Evolutionary conservation across 2,329 filamentous ascomycete species (phyloP).

Genomic region (Colletotrichum camelliae): DNA sequence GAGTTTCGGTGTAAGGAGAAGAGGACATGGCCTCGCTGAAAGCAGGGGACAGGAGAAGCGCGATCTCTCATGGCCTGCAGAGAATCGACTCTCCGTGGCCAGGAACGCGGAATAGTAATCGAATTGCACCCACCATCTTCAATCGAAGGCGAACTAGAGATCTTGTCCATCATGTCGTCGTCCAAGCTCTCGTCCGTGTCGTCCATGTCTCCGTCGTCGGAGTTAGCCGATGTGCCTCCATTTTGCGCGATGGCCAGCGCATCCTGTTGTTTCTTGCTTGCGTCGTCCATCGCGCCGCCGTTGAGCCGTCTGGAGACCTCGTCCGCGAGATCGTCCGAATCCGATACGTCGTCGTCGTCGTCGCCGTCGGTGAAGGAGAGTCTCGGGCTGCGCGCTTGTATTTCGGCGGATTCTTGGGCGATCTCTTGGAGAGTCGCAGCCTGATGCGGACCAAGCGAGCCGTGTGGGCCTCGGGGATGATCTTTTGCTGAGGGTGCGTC

Average conservation of each 20-base stretch:
- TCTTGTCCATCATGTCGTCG: conserved; percentile 97
- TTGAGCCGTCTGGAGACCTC: conserved; percentile 45
- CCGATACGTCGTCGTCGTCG: conserved; percentile 45
- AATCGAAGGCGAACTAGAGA: conserved; percentile 98
- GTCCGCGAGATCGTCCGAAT: conserved; percentile 49
- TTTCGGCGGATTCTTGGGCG: conserved; percentile 76
- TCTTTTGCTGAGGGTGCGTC: conserved; percentile 83
- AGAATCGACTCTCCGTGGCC: conserved; percentile 51
- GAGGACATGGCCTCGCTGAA: conserved; percentile 40
- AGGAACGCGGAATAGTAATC: conserved; percentile 38
- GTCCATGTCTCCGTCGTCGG: conserved; percentile 68
- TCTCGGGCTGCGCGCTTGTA: conserved; percentile 69
- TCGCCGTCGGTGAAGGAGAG: conserved; percentile 54
- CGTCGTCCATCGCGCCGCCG: conserved; percentile 27
- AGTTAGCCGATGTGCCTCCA: conserved; percentile 54
- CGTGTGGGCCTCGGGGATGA: conserved; percentile 56
- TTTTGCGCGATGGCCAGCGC: conserved; percentile 65
- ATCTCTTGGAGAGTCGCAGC: conserved; percentile 83
- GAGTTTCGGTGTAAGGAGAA: conserved; percentile 47
- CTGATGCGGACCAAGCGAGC: conserved; percentile 75
- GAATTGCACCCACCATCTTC: conserved; percentile 89
- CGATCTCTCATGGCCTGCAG: conserved; percentile 37
- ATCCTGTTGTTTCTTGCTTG: conserved; percentile 39
- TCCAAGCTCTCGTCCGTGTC: conserved; percentile 76
- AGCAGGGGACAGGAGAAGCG: conserved; percentile 33